Conservation (phyloP, 305 asterid genomes). For the Fraxinus ornus region DNA sequence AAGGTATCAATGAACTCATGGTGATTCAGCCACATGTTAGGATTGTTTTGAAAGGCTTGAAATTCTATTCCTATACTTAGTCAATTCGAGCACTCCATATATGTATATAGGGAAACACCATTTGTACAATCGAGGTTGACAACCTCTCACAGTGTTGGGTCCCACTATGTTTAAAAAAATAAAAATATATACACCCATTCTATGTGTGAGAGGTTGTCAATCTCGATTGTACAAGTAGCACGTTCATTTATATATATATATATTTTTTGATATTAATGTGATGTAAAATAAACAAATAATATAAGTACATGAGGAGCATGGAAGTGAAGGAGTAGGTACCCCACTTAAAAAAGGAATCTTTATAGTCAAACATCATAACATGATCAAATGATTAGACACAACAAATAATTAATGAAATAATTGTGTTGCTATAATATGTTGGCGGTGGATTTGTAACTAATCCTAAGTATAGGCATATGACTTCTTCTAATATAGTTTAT, state of each 20-base stretch:
- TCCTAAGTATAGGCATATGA: constrained; percentile 20
- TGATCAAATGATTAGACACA: constrained; percentile 40
- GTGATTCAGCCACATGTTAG: background rate
- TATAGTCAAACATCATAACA: constrained; percentile 42
- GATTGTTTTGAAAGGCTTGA: background rate
- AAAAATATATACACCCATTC: too few relatives aligned
- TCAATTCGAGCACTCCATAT: background rate
- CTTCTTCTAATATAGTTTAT: constrained; percentile 22
- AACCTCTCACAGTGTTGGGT: too few relatives aligned
- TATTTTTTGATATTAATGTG: background rate
- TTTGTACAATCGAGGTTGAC: too few relatives aligned
- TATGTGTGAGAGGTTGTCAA: too few relatives aligned
- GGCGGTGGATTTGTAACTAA: constrained; percentile 42
- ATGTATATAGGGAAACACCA: too few relatives aligned
- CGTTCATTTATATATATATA: too few relatives aligned
- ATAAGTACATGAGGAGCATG: constrained; percentile 21
- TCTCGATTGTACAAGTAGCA: too few relatives aligned
- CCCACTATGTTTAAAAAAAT: too few relatives aligned
- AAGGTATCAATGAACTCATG: background rate
- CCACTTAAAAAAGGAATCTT: constrained; percentile 30
- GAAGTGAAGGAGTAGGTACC: constrained; percentile 7
- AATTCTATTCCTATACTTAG: background rate
- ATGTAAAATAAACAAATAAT: background rate
- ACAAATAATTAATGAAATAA: constrained; percentile 18
- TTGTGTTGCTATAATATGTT: constrained; percentile 17